Conservation (phyloP, 345 rosid genomes). For the Gossypium arboreum region DNA sequence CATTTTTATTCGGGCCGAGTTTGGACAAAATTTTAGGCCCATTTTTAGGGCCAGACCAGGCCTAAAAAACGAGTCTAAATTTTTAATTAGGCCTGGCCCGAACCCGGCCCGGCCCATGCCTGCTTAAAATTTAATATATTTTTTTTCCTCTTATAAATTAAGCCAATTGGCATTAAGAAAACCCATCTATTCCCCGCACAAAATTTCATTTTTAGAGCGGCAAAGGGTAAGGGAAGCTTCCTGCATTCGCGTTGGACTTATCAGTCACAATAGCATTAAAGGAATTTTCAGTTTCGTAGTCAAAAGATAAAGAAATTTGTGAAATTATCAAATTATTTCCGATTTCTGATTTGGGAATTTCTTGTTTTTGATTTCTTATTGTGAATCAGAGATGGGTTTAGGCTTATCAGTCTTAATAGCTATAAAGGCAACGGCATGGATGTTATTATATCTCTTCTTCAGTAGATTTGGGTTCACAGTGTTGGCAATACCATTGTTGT, state of each 20-base stretch:
- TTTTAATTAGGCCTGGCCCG: too few relatives aligned
- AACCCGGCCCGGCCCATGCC: too few relatives aligned
- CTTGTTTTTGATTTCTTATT: background rate
- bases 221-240: background rate
- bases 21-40: too few relatives aligned
- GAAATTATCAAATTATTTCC: background rate
- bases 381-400: constrained; percentile 38
- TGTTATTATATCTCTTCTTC: constrained; percentile 33
- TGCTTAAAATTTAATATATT: too few relatives aligned
- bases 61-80: too few relatives aligned
- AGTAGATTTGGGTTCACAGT: constrained; percentile 29
- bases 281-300: background rate
- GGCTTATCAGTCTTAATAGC: constrained; percentile 45
- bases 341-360: background rate
- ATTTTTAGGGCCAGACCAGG: too few relatives aligned
- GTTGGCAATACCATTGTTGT: constrained; percentile 44
- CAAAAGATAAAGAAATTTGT: background rate
- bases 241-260: background rate
- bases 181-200: background rate
- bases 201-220: background rate
- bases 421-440: constrained; percentile 29
- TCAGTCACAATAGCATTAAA: background rate
- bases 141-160: too few relatives aligned
- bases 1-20: too few relatives aligned
- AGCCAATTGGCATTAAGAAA: too few relatives aligned